These are phyloP conservation scores for Saccharomyces hybrid DNA, from an alignment of 1,139 yeast species.

Conservation along the genomic window DNA sequence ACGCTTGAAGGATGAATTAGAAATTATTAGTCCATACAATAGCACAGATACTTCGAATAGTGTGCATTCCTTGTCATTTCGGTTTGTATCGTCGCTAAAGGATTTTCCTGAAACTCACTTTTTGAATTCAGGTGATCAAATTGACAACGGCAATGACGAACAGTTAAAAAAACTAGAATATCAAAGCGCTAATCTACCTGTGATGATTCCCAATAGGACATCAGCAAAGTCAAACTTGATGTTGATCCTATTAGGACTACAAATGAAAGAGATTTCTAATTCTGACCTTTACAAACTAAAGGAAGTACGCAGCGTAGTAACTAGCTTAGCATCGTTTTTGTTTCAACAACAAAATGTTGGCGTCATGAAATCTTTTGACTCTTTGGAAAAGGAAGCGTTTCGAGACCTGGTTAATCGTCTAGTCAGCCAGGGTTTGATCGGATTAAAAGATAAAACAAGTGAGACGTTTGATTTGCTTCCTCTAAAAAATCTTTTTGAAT, in stretches of 20 bases:
- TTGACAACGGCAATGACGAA: background rate
- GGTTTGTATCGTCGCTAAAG: background rate
- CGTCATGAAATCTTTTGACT: background rate
- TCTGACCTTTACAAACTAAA: background rate
- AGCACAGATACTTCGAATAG: background rate
- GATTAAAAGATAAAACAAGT: background rate
- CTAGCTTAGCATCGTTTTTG: background rate
- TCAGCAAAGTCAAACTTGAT: background rate
- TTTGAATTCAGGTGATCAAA: background rate
- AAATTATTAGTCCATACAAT: constrained; percentile 18
- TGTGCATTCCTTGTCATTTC: background rate
- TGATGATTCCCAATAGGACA: background rate
- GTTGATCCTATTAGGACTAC: background rate
- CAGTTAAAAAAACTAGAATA: background rate
- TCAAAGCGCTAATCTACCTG: background rate
- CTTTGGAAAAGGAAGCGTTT: background rate
- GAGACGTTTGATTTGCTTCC: constrained; percentile 7
- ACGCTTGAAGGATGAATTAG: constrained; percentile 14
- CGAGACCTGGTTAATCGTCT: background rate
- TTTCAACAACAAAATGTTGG: constrained; percentile 4
- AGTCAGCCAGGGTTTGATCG: background rate
- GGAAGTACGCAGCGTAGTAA: background rate
- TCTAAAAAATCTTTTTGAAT: constrained; percentile 10
- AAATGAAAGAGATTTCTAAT: background rate
- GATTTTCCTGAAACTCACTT: background rate